Base-by-base conservation (phyloP, 2,329 filamentous ascomycete species). In the Apiospora saccharicola region DNA sequence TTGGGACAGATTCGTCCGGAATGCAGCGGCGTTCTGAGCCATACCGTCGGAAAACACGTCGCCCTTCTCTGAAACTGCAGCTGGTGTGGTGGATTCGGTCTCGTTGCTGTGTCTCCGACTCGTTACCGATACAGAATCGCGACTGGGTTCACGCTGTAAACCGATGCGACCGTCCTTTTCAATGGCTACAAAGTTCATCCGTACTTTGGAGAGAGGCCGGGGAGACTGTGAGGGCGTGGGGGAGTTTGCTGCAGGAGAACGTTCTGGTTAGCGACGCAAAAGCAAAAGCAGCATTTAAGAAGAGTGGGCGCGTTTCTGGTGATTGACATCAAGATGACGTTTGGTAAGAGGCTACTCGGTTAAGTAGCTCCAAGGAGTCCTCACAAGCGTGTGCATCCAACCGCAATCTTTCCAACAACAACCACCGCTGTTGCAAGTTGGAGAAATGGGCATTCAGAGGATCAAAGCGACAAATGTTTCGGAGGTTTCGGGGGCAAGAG, bases 121-220 rank as follows among this genome's bases (percentile, higher is more conserved):
- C 5, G 80, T 79, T 10, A 81, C 82, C 7, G 81, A 79, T 53
- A 78, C 79, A 0, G 85, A 86, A 37, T 86, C 85, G 53, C 80
- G 79, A 74, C 85, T 87, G 34, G 79, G 79, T 57, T 86, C 82
- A 72, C 84, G 80, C 77, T 83, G 85, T 43, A 90, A 81, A 67
- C 89, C 89, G 75, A 90, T 83, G 64, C 86, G 84, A 71, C 89
- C 89, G 81, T 90, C 88, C 74, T 90, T 90, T 79, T 94, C 92
- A 67, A 95, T 88, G 24, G 92, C 89, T 70, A 95, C 88, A 80
- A 95, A 95, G 80, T 86, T 93, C 49, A 92, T 93, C 75, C 92
- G 89, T 61, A 95, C 90, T 82, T 92, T 94, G 74, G 92, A 94
- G 53, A 94, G 87, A 34, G 91, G 92, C 77, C 92, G 86, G 44